These are phyloP conservation scores for Spizellomyces sp. DNA, from an alignment of 192 early-diverging fungal species.

Conservation along the genomic window DNA sequence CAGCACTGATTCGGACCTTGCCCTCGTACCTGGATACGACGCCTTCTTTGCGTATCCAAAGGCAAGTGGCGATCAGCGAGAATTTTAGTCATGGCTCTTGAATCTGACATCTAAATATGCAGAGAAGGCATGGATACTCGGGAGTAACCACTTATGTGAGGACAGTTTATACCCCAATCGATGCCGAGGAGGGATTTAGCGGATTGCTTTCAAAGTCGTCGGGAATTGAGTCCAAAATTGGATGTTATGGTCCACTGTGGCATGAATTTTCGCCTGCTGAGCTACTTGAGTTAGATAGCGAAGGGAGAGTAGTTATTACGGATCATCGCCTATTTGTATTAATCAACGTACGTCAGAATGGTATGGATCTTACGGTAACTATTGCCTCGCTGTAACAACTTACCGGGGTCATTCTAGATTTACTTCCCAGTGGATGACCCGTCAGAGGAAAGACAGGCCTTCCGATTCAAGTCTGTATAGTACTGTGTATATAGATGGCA, in stretches of 20 bases:
- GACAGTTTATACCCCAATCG: slow-evolving; percentile 47
- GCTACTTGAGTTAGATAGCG: slow-evolving; percentile 59
- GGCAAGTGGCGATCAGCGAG: slow-evolving; percentile 21
- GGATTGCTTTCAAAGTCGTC: slow-evolving; percentile 35
- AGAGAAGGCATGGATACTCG: slow-evolving; percentile 62
- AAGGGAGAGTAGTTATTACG: slow-evolving; percentile 71
- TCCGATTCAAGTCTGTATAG: slow-evolving; percentile 53
- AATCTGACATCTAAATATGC: not conserved
- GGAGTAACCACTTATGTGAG: slow-evolving; percentile 71
- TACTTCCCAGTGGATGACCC: slow-evolving; percentile 65
- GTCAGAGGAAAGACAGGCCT: slow-evolving; percentile 46
- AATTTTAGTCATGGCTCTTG: not conserved
- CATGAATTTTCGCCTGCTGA: slow-evolving; percentile 37
- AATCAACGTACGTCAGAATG: slow-evolving; percentile 52
- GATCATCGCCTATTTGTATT: slow-evolving; percentile 78
- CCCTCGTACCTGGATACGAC: slow-evolving; percentile 68
- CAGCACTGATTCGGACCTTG: slow-evolving; percentile 59
- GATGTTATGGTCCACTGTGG: slow-evolving; percentile 31
- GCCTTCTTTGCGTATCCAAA: slow-evolving; percentile 72
- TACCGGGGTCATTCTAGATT: slow-evolving; percentile 52
- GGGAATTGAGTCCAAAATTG: slow-evolving; percentile 16
- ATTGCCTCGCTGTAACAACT: slow-evolving; percentile 71
- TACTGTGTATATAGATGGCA: no score
- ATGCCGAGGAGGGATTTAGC: slow-evolving; percentile 72
- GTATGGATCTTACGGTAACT: slow-evolving; percentile 34